Base-by-base conservation (phyloP, 179 eudicot species). In the Spinacia oleracea region DNA sequence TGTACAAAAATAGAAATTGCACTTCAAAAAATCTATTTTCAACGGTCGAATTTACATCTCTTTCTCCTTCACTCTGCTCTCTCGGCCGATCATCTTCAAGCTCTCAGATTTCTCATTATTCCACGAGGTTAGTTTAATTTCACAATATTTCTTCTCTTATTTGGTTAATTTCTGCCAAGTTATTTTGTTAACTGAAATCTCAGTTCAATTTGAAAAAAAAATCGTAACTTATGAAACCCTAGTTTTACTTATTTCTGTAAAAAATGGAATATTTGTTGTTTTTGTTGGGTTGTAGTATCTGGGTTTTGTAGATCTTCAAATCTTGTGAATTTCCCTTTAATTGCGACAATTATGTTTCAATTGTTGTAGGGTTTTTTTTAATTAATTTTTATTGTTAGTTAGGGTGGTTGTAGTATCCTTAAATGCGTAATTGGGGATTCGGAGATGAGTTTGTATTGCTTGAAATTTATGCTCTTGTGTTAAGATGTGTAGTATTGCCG, bases 21-120 rank as follows among this genome's bases (percentile, higher is more conserved):
- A 38, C 40, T 38, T 38, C 6, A 14, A 45, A 9, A 14, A 45
- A 45, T 45, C 50, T 45, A 45, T 45, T 9, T 76, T 5, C 32
- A 81, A 81, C 83, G 80, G 83, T 81, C 83, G 80, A 81, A 81
- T 70, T 76, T 81, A 55, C 23, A 20, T 53, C 58, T 53, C 53
- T 20, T 53, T 35, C 27, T 27, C 60, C 21, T 43, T 63, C 65
- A 43, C 45, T 73, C 27, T 20, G 59, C 10, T n/a, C 63, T 45
- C 69, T 42, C 29, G 6, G 6, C 60, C 29, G 48, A 15, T 58
- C 23, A 58, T 29, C 50, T 58, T 66, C 21, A 27, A 43, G 11
- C 35, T 50, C 3, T 48, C 14, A 64, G 3, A 2, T 46, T 46
- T 46, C 50, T 46, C 50, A 10, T 46, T 6, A 12, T 48, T 25